phyloP scores from a whole-genome alignment of 225 moss, liverwort and hornwort species.

The Rhytidiadelphus loreus region DNA sequence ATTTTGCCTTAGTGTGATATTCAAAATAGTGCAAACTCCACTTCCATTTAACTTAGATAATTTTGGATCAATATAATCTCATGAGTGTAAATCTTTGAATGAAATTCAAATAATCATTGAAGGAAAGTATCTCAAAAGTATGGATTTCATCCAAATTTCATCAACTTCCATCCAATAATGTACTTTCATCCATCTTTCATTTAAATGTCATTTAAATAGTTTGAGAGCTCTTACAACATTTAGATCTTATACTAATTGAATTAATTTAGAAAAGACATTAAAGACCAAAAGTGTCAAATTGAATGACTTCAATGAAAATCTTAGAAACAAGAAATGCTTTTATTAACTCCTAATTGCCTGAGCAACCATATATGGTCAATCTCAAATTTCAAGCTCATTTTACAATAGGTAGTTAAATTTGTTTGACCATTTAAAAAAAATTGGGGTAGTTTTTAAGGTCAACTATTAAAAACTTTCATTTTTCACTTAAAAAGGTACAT shows the following conservation, averaged over 20 bases:
- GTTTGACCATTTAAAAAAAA: too few species aligned
- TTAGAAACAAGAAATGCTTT: background rate
- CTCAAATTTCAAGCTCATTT: too few species aligned
- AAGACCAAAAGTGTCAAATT: background rate
- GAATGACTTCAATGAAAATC: background rate
- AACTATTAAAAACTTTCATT: too few species aligned
- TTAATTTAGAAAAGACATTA: background rate
- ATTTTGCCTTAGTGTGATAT: background rate
- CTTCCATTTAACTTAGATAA: too few species aligned
- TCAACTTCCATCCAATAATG: background rate
- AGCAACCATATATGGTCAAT: too few species aligned
- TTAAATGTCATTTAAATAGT: background rate
- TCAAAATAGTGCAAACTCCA: background rate
- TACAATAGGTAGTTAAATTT: too few species aligned
- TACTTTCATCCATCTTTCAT: background rate
- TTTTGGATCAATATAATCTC: background rate
- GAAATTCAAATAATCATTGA: background rate
- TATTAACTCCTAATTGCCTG: too few species aligned
- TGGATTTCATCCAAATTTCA: background rate
- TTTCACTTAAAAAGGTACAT: too few species aligned
- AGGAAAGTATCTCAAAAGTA: background rate
- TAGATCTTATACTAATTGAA: background rate
- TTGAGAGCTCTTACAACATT: rapidly evolving
- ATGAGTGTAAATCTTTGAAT: background rate
- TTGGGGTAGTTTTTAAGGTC: too few species aligned